A percentile compares a stretch with the other conserved stretches of the same genome.
phyloP scores from a whole-genome alignment of 2,329 filamentous ascomycete genomes.

The Cordyceps tenuipes region DNA sequence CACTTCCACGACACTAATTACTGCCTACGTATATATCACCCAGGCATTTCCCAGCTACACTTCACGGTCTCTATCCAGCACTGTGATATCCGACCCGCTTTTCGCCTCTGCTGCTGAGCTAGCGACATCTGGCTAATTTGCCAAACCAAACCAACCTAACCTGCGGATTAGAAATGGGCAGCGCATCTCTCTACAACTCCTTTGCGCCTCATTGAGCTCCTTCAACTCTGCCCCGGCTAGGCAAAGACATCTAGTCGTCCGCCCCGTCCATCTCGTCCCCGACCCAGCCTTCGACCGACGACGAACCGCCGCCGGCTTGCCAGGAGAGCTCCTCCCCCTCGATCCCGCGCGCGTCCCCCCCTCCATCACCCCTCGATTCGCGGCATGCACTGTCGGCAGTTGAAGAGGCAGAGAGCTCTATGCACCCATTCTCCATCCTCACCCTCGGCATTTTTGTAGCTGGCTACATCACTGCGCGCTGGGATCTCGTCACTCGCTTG shows the following conservation, averaged over 20 bases:
- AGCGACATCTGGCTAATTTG: conserved; percentile 11
- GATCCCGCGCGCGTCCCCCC: conserved; percentile 16
- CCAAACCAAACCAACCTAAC: neutral
- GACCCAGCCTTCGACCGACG: neutral
- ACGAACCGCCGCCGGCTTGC: neutral
- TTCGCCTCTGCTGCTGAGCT: conserved; percentile 1
- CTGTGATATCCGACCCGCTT: conserved; percentile 4
- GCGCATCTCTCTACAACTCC: conserved; percentile 5
- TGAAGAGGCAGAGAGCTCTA: conserved; percentile 47
- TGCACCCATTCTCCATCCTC: conserved; percentile 96
- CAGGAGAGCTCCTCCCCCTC: neutral
- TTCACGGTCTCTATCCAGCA: neutral
- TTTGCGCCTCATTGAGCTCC: conserved; percentile 4
- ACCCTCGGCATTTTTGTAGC: conserved; percentile 98
- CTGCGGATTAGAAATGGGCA: conserved; percentile 5
- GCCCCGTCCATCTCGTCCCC: neutral
- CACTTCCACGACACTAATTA: neutral
- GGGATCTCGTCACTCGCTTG: conserved; percentile 92
- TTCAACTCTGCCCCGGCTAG: neutral
- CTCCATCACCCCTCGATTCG: conserved; percentile 14
- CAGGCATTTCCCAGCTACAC: neutral
- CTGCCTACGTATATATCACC: neutral
- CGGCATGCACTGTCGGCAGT: conserved; percentile 36
- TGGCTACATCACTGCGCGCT: conserved; percentile 98
- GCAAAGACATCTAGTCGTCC: neutral